phyloP scores from a whole-genome alignment of 345 rosid species.

The Citrus sinensis region DVS_A1.0 CM039166.1:12774001-12774500 shows the following conservation, averaged over 20 bases:
- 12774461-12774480: constrained; percentile 80
- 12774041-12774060: neutral
- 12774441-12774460: constrained; percentile 74
- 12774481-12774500: constrained; percentile 96
- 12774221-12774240: constrained; percentile 15
- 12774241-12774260: neutral
- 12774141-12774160: neutral
- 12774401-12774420: constrained; percentile 81
- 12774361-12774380: constrained; percentile 75
- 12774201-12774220: constrained; percentile 18
- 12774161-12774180: neutral
- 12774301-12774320: neutral
- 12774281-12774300: constrained; percentile 10
- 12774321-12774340: constrained; percentile 15
- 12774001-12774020: neutral
- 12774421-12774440: constrained; percentile 92
- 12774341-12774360: constrained; percentile 89
- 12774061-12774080: neutral
- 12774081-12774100: neutral
- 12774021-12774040: neutral
- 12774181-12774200: constrained; percentile 7
- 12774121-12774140: neutral
- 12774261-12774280: neutral
- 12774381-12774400: constrained; percentile 93
- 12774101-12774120: neutral